Conservation (phyloP, 1,284 basidiomycete species). For the Apiotrichum gamsii region DNA sequence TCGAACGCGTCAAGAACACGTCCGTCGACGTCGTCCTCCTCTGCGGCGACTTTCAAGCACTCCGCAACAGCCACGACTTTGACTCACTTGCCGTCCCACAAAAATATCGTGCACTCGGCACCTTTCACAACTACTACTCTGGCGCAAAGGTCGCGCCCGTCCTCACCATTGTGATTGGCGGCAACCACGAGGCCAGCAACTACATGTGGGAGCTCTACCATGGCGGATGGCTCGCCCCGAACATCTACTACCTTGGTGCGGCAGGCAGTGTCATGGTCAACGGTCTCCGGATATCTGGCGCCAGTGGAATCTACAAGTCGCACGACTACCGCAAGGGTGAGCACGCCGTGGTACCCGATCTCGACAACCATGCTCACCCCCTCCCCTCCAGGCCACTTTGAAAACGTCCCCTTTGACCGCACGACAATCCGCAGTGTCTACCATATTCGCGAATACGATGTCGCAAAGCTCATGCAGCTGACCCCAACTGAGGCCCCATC, state of each 20-base stretch:
- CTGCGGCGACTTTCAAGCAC: constrained; percentile 81
- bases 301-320: constrained; percentile 86
- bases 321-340: constrained; percentile 71
- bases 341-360: no score
- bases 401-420: constrained; percentile 56
- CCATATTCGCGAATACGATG: constrained; percentile 81
- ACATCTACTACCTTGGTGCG: constrained; percentile 93
- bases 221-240: constrained; percentile 91
- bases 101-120: constrained; percentile 79
- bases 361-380: no score
- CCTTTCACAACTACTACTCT: constrained; percentile 86
- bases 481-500: constrained; percentile 28
- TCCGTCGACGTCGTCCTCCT: constrained; percentile 79
- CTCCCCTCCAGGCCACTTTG: constrained; percentile 51
- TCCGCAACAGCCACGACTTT: constrained; percentile 79
- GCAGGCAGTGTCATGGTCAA: constrained; percentile 85
- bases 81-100: constrained; percentile 83
- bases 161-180: constrained; percentile 90
- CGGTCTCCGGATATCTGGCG: constrained; percentile 77
- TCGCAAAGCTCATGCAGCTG: constrained; percentile 61
- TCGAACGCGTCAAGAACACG: constrained; percentile 59
- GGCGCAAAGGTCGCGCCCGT: constrained; percentile 74
- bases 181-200: constrained; percentile 96
- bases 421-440: constrained; percentile 76
- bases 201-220: constrained; percentile 98